phyloP scores from a whole-genome alignment of 352 stramenopile genomes.

The Phytophthora hybrid region DNA sequence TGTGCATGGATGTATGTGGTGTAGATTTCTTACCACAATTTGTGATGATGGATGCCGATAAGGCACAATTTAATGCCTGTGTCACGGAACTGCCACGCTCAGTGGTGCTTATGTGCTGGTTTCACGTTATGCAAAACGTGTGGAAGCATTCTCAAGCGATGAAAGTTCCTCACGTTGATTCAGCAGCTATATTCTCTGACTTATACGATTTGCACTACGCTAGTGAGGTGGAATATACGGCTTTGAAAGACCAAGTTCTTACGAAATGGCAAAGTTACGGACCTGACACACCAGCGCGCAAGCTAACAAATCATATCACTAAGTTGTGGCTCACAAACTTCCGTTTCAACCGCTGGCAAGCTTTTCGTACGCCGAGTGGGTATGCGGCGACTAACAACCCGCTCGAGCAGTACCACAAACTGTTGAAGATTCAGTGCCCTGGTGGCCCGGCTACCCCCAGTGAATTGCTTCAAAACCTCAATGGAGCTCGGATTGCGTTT shows the following conservation, averaged over 20 bases:
- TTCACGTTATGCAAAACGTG: conserved; percentile 17
- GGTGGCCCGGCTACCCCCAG: background rate
- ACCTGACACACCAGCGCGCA: background rate
- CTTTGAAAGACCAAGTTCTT: background rate
- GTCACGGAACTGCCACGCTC: background rate
- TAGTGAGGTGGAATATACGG: background rate
- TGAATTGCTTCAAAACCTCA: conserved; percentile 6
- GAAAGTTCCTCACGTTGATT: background rate
- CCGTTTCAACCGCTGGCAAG: conserved; percentile 6
- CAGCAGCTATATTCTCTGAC: background rate
- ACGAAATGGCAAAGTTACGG: conserved; percentile 2
- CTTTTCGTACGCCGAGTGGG: conserved; percentile 1
- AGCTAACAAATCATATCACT: background rate
- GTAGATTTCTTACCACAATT: background rate
- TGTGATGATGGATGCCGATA: conserved; percentile 2
- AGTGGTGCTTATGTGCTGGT: conserved; percentile 15
- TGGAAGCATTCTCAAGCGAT: background rate
- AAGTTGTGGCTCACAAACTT: background rate
- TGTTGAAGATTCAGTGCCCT: background rate
- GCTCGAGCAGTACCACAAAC: conserved; percentile 12
- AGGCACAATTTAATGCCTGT: conserved; percentile 14
- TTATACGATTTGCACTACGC: conserved; percentile 17
- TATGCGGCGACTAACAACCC: conserved; percentile 14
- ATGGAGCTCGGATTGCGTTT: conserved; percentile 2
- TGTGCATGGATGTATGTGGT: background rate